Base-by-base conservation (phyloP, 257 asterid species). In the Rehmannia glutinosa region DNA sequence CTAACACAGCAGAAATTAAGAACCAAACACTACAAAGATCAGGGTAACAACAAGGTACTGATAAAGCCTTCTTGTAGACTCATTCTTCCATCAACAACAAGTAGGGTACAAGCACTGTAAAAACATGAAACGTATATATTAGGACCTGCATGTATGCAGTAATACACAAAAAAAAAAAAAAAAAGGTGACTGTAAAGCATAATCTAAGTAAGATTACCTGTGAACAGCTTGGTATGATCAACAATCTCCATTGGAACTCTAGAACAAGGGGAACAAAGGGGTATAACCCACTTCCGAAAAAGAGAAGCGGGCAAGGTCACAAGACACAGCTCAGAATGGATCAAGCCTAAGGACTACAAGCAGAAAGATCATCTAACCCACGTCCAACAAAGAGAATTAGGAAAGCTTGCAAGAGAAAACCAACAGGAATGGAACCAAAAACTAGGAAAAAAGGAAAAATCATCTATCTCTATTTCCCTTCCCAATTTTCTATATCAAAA, bases 401-500 rank as follows among this genome's bases (percentile, higher is more conserved):
- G 39, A 20, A 54, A 52, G 73, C 46, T 72, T 56, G 61, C 54
- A 54, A 56, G 77, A 73, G 35, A 71, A 64, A 61, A 68, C 76
- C 51, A 21, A 69, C 66, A 47, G 19, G 35, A 51, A 50, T 15
- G 8, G 43, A 67, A 68, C 43, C 13, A 46, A 30, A 41, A 35
- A 57, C 72, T 69, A 77, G 27, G 30, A 21, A 72, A 23, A 76
- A 77, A 50, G 21, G 32, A 68, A 70, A 74, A 68, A 75, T 62
- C 42, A 68, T 51, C 82, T 61, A 79, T 42, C 45, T 32, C 73
- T 69, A 73, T 66, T 78, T 78, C 85, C 87, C 79, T 72, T 62
- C 83, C 88, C 86, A 65, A 27, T 73, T 82, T 77, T 80, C 88
- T 35, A 82, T 80, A 70, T 60, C 11, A 83, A 92, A 92, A 92